A percentile compares a stretch with the other conserved stretches of the same genome.
These are phyloP conservation scores for Stentor roeselii DNA, from an alignment of 73 alveolate species.

Conservation along the genomic window DNA sequence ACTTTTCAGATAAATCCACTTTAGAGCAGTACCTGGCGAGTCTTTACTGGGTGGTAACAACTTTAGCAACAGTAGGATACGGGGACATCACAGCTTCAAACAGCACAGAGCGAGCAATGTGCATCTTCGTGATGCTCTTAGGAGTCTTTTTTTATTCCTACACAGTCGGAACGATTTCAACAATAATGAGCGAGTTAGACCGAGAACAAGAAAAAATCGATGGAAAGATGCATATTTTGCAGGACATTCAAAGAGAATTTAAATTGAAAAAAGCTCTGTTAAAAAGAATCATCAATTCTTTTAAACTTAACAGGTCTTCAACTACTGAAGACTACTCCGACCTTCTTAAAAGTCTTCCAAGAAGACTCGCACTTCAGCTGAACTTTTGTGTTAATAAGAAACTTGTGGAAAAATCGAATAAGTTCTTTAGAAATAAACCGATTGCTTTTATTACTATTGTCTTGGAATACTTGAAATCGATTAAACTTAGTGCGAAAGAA, in stretches of 20 bases:
- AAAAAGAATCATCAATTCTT: neutral
- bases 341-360: neutral
- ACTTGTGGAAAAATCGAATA: neutral
- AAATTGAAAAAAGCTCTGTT: no score
- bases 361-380: neutral
- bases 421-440: neutral
- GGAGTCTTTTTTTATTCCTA: slow-evolving; percentile 74
- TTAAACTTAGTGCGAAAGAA: neutral
- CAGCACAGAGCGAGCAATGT: slow-evolving; percentile 40
- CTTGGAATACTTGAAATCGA: neutral
- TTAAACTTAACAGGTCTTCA: neutral
- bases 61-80: slow-evolving; percentile 76
- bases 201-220: neutral
- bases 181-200: slow-evolving; percentile 42
- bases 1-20: slow-evolving; percentile 29
- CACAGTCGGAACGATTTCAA: slow-evolving; percentile 64
- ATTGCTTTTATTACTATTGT: neutral
- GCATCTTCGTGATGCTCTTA: slow-evolving; percentile 63
- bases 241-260: neutral
- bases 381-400: no score
- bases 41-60: slow-evolving; percentile 71
- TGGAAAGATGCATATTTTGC: neutral
- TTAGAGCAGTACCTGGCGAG: slow-evolving; percentile 32
- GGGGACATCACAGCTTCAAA: slow-evolving; percentile 68
- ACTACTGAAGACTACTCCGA: neutral